Conservation (phyloP, 371 early-diverging fungal species). For the Funneliformis caledonium region DNA sequence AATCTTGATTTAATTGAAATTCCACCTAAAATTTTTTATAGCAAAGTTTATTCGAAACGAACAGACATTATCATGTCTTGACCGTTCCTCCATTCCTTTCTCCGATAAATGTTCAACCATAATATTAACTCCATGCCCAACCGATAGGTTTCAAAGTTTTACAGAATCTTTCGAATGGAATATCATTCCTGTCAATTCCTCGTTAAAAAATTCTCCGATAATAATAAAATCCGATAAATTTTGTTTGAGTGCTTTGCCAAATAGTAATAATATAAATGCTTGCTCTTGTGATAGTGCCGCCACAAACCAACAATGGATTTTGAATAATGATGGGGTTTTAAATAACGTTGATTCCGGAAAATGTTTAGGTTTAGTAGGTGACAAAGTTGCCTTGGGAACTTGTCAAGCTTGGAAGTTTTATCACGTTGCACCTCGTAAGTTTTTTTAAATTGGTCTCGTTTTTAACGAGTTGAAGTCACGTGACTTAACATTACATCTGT, state of each 20-base stretch:
- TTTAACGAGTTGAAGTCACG: neutral
- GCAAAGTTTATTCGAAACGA: constrained; percentile 34
- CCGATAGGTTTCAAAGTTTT: neutral
- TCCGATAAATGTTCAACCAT: neutral
- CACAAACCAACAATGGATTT: constrained; percentile 27
- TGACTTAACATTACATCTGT: neutral
- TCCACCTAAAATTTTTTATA: neutral
- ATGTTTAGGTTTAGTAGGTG: constrained; percentile 12
- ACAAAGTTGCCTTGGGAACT: neutral
- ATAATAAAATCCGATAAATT: neutral
- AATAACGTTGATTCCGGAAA: neutral
- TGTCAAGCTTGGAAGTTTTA: constrained; percentile 28
- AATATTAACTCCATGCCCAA: neutral
- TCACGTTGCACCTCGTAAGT: constrained; percentile 32
- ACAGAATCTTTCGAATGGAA: constrained; percentile 26
- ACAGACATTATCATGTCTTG: constrained; percentile 9
- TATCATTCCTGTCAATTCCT: constrained; percentile 10
- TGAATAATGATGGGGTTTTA: neutral
- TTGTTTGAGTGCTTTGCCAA: neutral
- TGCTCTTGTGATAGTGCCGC: constrained; percentile 25
- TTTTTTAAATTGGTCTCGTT: neutral
- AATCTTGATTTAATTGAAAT: neutral
- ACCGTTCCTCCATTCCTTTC: neutral
- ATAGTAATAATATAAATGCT: neutral
- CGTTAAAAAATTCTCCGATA: neutral